Evolutionary conservation across 176 grass and related monocot genomes (phyloP).

Genomic region (Hyparrhenia diplandra): DNA sequence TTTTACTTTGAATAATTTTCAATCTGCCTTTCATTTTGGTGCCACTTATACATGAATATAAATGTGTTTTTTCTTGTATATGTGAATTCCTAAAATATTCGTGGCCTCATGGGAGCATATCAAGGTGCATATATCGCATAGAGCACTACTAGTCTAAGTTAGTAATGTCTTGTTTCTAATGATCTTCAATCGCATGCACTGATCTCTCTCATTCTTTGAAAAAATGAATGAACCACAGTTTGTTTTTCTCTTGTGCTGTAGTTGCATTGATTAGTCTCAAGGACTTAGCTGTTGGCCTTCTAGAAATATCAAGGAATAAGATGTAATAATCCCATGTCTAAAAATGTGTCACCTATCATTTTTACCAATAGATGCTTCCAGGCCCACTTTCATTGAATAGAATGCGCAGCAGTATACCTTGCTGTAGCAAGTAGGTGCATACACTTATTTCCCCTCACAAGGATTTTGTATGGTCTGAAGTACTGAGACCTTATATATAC

Average conservation of each 20-base stretch:
- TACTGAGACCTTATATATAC: conserved; percentile 5
- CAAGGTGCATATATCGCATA: not conserved
- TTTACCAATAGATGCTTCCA: not conserved
- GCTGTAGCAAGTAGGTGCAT: not conserved
- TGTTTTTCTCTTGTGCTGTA: not conserved
- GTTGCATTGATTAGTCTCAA: not conserved
- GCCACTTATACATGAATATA: not conserved
- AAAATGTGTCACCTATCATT: not conserved
- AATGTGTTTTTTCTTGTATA: not conserved
- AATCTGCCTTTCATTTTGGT: not conserved
- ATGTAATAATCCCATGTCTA: not conserved
- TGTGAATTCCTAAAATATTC: not conserved
- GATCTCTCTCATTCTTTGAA: too few species aligned
- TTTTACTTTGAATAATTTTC: not conserved
- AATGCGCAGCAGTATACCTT: not conserved
- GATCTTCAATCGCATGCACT: too few species aligned
- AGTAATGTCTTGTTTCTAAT: not conserved
- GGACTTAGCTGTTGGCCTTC: not conserved
- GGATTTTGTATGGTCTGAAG: not conserved
- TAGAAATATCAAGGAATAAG: not conserved
- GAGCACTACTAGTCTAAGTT: not conserved
- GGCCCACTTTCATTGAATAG: not conserved
- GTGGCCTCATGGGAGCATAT: not conserved
- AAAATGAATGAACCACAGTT: not conserved
- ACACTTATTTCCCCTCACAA: not conserved